Evolutionary conservation across 768 basidiomycete genomes (phyloP), one percentile per base, ranked within the genome.

Genomic region (Cystofilobasidium ferigula): DNA sequence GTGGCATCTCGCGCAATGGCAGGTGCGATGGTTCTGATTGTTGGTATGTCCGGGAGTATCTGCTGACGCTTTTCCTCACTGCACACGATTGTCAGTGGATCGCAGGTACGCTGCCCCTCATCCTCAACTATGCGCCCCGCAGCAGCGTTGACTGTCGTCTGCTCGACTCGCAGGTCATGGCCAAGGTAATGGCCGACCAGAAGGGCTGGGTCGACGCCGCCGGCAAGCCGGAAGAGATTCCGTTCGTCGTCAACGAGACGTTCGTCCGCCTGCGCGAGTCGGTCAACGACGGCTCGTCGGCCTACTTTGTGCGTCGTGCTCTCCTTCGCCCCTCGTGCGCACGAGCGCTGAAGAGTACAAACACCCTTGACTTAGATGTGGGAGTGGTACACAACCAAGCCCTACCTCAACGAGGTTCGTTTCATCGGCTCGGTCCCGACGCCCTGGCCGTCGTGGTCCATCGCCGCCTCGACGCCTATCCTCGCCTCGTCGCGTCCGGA

Each of bases 371-470:
- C 24, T 32, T 35, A 67, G 65, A 68, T 68, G 67, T 68, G 67
- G 67, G 67, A 68, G 30, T 53, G 51, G 30, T 95, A 94, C 75
- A 86, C 85, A 5, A 86, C 85, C 43, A 86, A 86, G 71, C 85
- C 92, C 5, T 91, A 83, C 71, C 83, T 81, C 8, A 88, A 86
- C 18, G 83, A 88, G 74, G 86, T 83, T 60, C 84, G 87, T 16
- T 91, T 92, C 76, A 91, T 93, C 74, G 74, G 88, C 80, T 75
- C 74, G 0, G 74, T 75, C 43, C 85, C 85, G 42, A 97, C 93
- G 0, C 94, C 94, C 0, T 99, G 94, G 94, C 89, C 92, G 18
- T 93, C 90, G 0, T 99, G 94, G 94, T 78, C 89, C 65, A 88
- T 98, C 72, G 93, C 89, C 30, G 89, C 89, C 10, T 86, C 89